A percentile compares a stretch with the other conserved stretches of the same genome.
These are phyloP conservation scores for Marchantia paleacea DNA, from an alignment of 225 moss, liverwort and hornwort species.

Conservation along the genomic window DNA sequence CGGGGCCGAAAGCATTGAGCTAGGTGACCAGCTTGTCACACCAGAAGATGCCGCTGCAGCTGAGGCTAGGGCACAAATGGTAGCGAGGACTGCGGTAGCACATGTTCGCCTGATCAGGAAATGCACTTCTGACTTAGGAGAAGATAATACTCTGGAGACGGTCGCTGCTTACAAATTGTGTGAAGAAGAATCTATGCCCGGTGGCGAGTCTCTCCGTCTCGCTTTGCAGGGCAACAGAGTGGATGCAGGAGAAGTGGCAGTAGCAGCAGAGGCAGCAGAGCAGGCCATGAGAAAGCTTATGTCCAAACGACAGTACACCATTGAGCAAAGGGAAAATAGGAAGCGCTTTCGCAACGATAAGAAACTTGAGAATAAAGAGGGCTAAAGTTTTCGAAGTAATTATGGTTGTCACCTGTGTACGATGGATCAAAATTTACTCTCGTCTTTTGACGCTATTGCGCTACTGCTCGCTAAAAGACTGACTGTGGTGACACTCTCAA, in stretches of 20 bases:
- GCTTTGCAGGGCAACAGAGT: conserved; percentile 63
- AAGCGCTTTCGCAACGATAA: conserved; percentile 98
- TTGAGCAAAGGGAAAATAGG: conserved; percentile 81
- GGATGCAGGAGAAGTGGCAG: conserved; percentile 52
- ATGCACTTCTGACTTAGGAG: conserved; percentile 13
- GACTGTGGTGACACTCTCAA: not conserved
- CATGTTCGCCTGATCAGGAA: conserved; percentile 42
- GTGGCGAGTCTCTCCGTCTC: conserved; percentile 54
- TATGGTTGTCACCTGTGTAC: not conserved
- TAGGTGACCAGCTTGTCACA: conserved; percentile 75
- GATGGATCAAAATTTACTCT: conserved; percentile 2
- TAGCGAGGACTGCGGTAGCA: conserved; percentile 59
- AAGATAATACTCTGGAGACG: conserved; percentile 25
- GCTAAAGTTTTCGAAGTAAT: conserved; percentile 9
- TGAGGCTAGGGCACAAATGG: conserved; percentile 63
- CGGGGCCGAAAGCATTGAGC: conserved; percentile 83
- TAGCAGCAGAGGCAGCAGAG: conserved; percentile 88
- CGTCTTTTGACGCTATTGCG: not conserved
- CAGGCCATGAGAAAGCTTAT: conserved; percentile 80
- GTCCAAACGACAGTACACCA: conserved; percentile 79
- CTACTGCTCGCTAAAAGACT: not conserved
- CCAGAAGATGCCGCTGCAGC: conserved; percentile 70
- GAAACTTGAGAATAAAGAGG: conserved; percentile 52
- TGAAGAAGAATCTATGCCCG: conserved; percentile 45
- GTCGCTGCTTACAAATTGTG: conserved; percentile 34